Base-by-base conservation (phyloP, 495 filamentous ascomycete species). In the Xylaria bambusicola region DNA sequence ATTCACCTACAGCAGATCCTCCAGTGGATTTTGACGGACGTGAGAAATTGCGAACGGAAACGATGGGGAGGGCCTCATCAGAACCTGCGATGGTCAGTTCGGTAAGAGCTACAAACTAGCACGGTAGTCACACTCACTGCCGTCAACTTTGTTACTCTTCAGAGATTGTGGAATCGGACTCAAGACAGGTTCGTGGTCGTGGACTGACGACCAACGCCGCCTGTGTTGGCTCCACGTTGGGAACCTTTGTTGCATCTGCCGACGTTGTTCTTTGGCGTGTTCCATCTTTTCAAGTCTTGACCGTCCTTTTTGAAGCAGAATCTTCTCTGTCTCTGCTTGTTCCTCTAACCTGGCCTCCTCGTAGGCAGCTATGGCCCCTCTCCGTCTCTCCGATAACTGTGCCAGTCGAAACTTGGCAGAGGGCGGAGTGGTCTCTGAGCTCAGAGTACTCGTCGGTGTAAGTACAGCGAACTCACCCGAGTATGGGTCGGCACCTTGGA, bases 401-500 rank as follows among this genome's bases (percentile, higher is more conserved):
- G 64, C 66, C n/a, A 77, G 52, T 6, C 50, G 57, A 44, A 50
- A 48, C 9, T 58, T 66, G 3, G 61, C 64, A 5, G 63, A 62
- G 31, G 54, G 49, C 18, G 21, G 24, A 1, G 67, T 68, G 17
- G 52, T 59, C 33, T 70, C 67, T 2, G 65, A 66, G 53, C 65
- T 68, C 20, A 56, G 26, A 31, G 60, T 70, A 53, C 62, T 63
- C 13, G 75, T 77, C 15, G 77, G 75, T 9, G 77, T 79, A 29
- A 79, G 64, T 6, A 76, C 65, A 33, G 82, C 73, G 54, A 71
- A 75, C 60, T 72, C 67, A 1, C 81, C 80, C n/a, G 80, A 83
- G 44, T 74, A 66, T 10, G 81, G 80, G 58, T 84, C 82, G n/a
- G 76, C 74, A 18, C 81, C 80, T 58, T 80, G 80, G 12, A 82